A percentile compares a stretch with the other conserved stretches of the same genome.
Evolutionary conservation across 2,329 filamentous ascomycete genomes (phyloP).

Genomic region (Lanzia echinophila): DNA sequence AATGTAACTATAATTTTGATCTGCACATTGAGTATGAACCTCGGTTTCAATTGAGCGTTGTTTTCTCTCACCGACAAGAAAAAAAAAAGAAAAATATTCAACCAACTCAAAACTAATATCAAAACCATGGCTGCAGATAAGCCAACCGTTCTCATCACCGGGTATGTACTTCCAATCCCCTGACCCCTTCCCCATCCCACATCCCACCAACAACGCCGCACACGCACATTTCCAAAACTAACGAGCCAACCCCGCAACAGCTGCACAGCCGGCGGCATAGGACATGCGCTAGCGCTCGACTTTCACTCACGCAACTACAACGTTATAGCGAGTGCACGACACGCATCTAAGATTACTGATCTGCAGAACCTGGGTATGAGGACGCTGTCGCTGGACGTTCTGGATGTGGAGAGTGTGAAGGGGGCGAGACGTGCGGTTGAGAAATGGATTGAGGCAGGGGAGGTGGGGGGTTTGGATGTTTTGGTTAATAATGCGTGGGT

Average conservation of each 20-base stretch:
- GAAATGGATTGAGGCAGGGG: slow-evolving; percentile 40
- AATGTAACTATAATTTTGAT: too few species aligned
- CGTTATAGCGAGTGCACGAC: slow-evolving; percentile 38
- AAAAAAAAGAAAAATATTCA: too few species aligned
- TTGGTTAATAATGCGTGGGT: slow-evolving; percentile 79
- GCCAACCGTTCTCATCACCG: not conserved
- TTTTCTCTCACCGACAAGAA: too few species aligned
- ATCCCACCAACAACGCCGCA: not conserved
- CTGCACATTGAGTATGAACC: too few species aligned
- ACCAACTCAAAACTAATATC: too few species aligned
- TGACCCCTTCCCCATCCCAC: not conserved
- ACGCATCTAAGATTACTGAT: slow-evolving; percentile 29
- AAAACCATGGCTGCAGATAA: not conserved
- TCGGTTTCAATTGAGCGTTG: too few species aligned
- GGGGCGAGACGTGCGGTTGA: slow-evolving; percentile 23
- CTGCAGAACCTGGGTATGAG: slow-evolving; percentile 28
- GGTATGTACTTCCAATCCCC: not conserved
- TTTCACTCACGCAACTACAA: slow-evolving; percentile 33
- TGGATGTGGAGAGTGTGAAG: slow-evolving; percentile 18
- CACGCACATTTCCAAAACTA: too few species aligned
- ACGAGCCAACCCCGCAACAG: too few species aligned
- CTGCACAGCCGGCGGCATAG: slow-evolving; percentile 33
- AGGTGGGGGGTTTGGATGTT: slow-evolving; percentile 64
- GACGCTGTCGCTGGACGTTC: slow-evolving; percentile 38
- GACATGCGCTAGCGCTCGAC: slow-evolving; percentile 35